phyloP scores from a whole-genome alignment of 2,329 filamentous ascomycete genomes.

The Stemphylium beticola region DNA sequence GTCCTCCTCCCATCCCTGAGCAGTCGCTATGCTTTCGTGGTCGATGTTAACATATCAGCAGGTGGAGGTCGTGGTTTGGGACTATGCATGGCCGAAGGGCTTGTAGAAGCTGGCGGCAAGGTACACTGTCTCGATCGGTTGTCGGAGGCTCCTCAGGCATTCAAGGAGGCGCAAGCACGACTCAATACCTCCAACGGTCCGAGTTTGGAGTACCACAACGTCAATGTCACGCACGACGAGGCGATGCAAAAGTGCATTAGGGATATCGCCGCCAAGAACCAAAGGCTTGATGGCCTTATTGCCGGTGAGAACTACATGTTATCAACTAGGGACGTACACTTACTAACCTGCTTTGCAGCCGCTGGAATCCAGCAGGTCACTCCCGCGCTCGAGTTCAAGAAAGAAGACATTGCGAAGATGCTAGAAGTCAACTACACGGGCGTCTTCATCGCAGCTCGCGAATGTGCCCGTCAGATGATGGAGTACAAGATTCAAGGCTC shows the following conservation, averaged over 20 bases:
- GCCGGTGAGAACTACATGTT: slow-evolving; percentile 47
- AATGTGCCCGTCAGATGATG: slow-evolving; percentile 66
- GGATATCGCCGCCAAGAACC: slow-evolving; percentile 70
- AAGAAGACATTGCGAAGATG: slow-evolving; percentile 64
- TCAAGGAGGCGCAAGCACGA: slow-evolving; percentile 66
- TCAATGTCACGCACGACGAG: slow-evolving; percentile 76
- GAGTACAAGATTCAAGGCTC: slow-evolving; percentile 62
- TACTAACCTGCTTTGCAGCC: slow-evolving; percentile 46
- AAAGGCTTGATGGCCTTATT: slow-evolving; percentile 78
- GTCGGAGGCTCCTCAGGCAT: slow-evolving; percentile 62
- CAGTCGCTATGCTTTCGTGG: slow-evolving; percentile 36
- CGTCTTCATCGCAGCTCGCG: slow-evolving; percentile 66
- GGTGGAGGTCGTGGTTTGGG: slow-evolving; percentile 74
- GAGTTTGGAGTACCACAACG: slow-evolving; percentile 72
- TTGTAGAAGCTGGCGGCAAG: slow-evolving; percentile 75
- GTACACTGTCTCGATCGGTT: slow-evolving; percentile 71
- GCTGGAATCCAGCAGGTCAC: slow-evolving; percentile 81
- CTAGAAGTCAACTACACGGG: slow-evolving; percentile 66
- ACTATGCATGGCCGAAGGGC: slow-evolving; percentile 71
- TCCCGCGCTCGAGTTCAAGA: slow-evolving; percentile 75
- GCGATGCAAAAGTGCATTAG: slow-evolving; percentile 70
- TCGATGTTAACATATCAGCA: slow-evolving; percentile 44
- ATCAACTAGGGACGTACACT: neutral
- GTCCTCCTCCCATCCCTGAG: slow-evolving; percentile 62
- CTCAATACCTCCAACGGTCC: slow-evolving; percentile 67